These are phyloP conservation scores for Spongospora subterranea DNA, from an alignment of 208 protist genomes.

Conservation along the genomic window DNA sequence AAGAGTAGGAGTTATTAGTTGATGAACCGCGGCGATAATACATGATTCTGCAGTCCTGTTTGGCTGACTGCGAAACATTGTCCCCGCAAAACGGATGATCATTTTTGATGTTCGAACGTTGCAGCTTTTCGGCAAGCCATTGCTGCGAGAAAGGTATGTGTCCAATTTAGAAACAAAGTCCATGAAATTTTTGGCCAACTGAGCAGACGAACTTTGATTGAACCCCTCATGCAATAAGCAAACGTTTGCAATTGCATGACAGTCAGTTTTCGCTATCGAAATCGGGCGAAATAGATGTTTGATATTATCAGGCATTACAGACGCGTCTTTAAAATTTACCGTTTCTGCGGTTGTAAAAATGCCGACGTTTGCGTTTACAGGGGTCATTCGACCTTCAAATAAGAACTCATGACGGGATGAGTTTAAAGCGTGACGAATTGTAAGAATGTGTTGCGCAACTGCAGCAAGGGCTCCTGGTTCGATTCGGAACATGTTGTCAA, in stretches of 20 bases:
- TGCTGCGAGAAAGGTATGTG: no score
- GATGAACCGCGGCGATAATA: no score
- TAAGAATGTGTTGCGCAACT: constrained; percentile 75
- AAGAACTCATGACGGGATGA: constrained; percentile 59
- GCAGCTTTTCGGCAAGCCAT: no score
- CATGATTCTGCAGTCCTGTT: no score
- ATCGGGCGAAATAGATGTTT: constrained; percentile 91
- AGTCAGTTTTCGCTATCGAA: constrained; percentile 97
- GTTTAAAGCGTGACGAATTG: constrained; percentile 68
- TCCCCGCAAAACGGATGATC: no score
- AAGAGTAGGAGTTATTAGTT: no score
- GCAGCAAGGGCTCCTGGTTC: constrained; percentile 74
- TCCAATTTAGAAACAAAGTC: no score
- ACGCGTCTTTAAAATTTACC: constrained; percentile 71
- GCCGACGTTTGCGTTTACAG: constrained; percentile 71
- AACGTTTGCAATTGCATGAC: constrained; percentile 92
- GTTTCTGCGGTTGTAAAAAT: constrained; percentile 79
- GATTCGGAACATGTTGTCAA: constrained; percentile 79
- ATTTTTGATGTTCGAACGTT: no score
- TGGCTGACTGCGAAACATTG: no score
- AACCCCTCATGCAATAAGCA: no score
- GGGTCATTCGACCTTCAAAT: constrained; percentile 72
- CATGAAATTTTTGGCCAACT: no score
- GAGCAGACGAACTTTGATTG: no score
- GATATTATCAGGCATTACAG: constrained; percentile 97